Evolutionary conservation across 805 yeast genomes (phyloP).

Genomic region (Ogataea corticis): DNA sequence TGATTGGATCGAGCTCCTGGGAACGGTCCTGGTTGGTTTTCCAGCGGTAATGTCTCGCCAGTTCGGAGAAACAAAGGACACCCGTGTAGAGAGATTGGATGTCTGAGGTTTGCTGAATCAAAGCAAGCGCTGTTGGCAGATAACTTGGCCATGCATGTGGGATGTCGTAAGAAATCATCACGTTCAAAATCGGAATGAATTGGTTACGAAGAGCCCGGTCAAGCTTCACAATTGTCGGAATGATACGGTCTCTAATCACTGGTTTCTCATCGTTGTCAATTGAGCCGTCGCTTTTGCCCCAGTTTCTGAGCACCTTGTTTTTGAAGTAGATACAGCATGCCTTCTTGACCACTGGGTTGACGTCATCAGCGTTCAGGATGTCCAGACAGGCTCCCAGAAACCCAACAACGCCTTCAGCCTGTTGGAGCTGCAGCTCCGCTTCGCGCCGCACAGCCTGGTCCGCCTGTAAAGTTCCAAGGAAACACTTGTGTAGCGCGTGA

Average conservation of each 20-base stretch:
- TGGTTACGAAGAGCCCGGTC: slow-evolving; percentile 47
- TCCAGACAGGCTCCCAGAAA: slow-evolving; percentile 83
- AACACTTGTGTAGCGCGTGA: slow-evolving; percentile 65
- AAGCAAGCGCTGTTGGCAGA: slow-evolving; percentile 45
- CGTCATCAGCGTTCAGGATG: slow-evolving; percentile 56
- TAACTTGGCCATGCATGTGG: slow-evolving; percentile 55
- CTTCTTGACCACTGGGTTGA: slow-evolving; percentile 56
- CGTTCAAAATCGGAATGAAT: slow-evolving; percentile 51
- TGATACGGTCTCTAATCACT: slow-evolving; percentile 64
- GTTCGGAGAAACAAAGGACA: slow-evolving; percentile 69
- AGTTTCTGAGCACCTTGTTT: slow-evolving; percentile 65
- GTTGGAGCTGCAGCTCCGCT: slow-evolving; percentile 68
- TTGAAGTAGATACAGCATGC: slow-evolving; percentile 89
- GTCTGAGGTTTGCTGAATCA: slow-evolving; percentile 48
- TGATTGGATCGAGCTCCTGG: slow-evolving; percentile 56
- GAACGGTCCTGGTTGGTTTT: slow-evolving; percentile 54
- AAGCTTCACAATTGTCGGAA: slow-evolving; percentile 57
- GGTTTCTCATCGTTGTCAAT: slow-evolving; percentile 76
- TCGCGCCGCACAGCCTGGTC: slow-evolving; percentile 58
- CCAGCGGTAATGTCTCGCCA: slow-evolving; percentile 80
- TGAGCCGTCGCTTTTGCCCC: slow-evolving; percentile 45
- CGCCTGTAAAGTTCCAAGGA: slow-evolving; percentile 74
- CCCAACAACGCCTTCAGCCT: slow-evolving; percentile 61
- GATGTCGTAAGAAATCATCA: slow-evolving; percentile 46
- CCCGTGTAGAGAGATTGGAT: slow-evolving; percentile 58